Evolutionary conservation across 768 basidiomycete species (phyloP), one percentile per base, ranked within the genome.

Genomic region (Gloeostereum incarnatum): DNA sequence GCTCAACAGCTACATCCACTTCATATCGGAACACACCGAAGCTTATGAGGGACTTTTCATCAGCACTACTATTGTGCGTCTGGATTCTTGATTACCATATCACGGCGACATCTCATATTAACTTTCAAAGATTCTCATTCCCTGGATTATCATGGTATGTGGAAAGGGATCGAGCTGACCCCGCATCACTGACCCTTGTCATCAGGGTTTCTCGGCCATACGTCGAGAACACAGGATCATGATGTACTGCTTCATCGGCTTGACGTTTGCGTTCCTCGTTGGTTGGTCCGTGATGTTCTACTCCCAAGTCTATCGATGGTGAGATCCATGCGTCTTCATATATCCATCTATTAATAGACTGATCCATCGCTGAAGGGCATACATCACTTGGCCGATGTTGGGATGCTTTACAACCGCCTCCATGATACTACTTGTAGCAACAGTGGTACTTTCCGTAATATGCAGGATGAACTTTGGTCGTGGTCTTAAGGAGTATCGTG

Each of bases 401-500:
- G 70, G 57, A 10, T 60, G 61, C 51, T 62, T 63, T 46, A 67
- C 67, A 6, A 56, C 62, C 17, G 52, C 62, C 5, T 71, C 75
- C 1, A 61, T 73, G 45, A 45, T 60, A 7, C 57, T 70, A 6
- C 54, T 68, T 25, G 40, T 60, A 39, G 44, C 40, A 30, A 53
- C 53, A 10, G 47, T 48, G 27, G 47, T 48, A 11, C 54, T 63
- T 23, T 58, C 52, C 20, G 27, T 55, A 38, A 36, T 59, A 38
- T 62, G 58, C 45, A 45, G 55, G 43, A 34, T 41, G n/a, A 55
- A 58, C 39, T 80, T 78, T 46, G 69, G 59, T 35, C 63, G 69
- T 42, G 78, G 78, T 0, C 60, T 78, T 9, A 62, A 63, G 1
- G 59, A 78, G 39, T 79, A 75, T 47, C 52, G 77, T 80, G 46